Percentiles rank a stretch among this genome's conserved stretches.
Evolutionary conservation across 2,329 filamentous ascomycete genomes (phyloP).

Genomic region (Colletotrichum endophyticum): DNA sequence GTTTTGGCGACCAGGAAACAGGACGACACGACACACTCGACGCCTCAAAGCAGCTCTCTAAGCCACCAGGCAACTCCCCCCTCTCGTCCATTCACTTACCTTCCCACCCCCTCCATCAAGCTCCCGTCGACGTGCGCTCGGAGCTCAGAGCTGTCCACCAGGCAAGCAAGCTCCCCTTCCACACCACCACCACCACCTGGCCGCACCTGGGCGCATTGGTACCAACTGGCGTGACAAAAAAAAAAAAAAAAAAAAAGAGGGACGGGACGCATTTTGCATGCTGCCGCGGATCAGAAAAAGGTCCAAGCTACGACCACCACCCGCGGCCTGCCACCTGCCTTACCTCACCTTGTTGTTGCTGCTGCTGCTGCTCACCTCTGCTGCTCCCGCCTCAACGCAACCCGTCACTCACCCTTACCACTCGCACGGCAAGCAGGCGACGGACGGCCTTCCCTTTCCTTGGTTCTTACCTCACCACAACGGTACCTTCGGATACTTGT

Average conservation of each 20-base stretch:
- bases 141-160: neutral
- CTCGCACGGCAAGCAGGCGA: neutral
- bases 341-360: neutral
- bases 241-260: neutral
- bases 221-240: neutral
- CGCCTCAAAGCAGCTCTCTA: slow-evolving; percentile 6
- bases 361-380: neutral
- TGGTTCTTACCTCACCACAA: slow-evolving; percentile 11
- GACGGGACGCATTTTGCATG: neutral
- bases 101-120: neutral
- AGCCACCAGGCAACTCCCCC: neutral
- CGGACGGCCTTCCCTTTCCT: neutral
- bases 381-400: neutral
- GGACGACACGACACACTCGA: slow-evolving; percentile 10
- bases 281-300: slow-evolving; percentile 11
- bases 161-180: neutral
- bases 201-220: neutral
- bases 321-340: neutral
- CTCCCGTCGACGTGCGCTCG: neutral
- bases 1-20: neutral
- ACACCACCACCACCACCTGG: neutral
- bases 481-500: neutral
- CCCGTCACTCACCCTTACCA: neutral
- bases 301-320: slow-evolving; percentile 6
- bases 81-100: neutral